A percentile compares a stretch with the other conserved stretches of the same genome.
Conservation (phyloP, 2,329 filamentous ascomycete species). For the Pyrenochaeta sp. region DNA sequence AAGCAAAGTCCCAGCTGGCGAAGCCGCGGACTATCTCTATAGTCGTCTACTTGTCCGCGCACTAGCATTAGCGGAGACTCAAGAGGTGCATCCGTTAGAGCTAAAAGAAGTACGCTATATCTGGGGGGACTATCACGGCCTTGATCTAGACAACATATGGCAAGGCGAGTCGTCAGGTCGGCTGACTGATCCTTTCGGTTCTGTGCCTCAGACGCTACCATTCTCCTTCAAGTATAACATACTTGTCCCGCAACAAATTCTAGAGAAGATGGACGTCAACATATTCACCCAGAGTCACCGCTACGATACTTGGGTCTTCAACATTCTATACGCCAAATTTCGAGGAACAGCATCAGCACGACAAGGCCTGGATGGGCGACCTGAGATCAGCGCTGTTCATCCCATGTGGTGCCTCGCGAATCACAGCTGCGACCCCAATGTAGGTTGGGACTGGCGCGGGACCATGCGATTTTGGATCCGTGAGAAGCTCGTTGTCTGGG, state of each 20-base stretch:
- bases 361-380: constrained; percentile 74
- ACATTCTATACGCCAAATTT: constrained; percentile 93
- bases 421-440: constrained; percentile 94
- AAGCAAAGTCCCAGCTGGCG: constrained; percentile 62
- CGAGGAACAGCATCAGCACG: constrained; percentile 87
- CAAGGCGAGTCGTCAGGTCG: constrained; percentile 20
- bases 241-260: constrained; percentile 75
- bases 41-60: constrained; percentile 66
- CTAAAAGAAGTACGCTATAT: constrained; percentile 69
- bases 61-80: constrained; percentile 68
- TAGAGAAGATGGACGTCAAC: constrained; percentile 86
- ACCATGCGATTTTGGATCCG: constrained; percentile 75
- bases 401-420: constrained; percentile 97
- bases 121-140: constrained; percentile 67
- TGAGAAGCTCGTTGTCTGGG: constrained; percentile 64
- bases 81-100: constrained; percentile 65
- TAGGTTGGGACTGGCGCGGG: constrained; percentile 91
- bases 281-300: constrained; percentile 66
- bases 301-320: constrained; percentile 84
- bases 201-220: constrained; percentile 68
- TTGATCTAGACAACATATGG: constrained; percentile 34
- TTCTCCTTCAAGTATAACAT: constrained; percentile 83
- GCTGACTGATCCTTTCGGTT: constrained; percentile 28
- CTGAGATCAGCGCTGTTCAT: constrained; percentile 92
- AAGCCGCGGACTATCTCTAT: constrained; percentile 68